Evolutionary conservation across 345 rosid genomes (phyloP).

Genomic region (Combretum micranthum): DNA sequence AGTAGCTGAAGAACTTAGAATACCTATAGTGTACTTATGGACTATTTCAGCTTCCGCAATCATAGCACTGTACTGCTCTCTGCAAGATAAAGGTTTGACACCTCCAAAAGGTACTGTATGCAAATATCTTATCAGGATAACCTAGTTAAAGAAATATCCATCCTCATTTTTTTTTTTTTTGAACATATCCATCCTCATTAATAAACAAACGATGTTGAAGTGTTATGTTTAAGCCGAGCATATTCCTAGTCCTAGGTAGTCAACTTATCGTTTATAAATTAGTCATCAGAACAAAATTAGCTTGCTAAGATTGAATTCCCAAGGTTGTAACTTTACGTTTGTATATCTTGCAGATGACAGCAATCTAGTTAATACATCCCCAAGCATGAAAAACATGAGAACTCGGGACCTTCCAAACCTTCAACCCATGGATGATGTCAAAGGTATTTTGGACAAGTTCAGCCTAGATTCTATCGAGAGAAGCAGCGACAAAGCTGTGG

Average conservation of each 20-base stretch:
- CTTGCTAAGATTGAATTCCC: no score
- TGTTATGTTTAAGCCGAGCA: no score
- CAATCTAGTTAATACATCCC: constrained; percentile 37
- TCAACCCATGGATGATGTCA: constrained; percentile 21
- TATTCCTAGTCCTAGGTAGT: no score
- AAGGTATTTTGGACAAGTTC: constrained; percentile 18
- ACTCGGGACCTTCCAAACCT: constrained; percentile 34
- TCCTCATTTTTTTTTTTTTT: no score
- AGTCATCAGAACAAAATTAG: no score
- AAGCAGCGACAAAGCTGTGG: constrained; percentile 20
- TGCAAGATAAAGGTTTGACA: constrained; percentile 10
- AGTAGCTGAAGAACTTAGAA: constrained; percentile 6
- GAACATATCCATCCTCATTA: background rate
- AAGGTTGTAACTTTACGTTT: no score
- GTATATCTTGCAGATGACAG: no score
- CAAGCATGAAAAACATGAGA: constrained; percentile 27
- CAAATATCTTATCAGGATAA: background rate
- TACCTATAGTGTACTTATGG: constrained; percentile 7
- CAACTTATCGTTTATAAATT: no score
- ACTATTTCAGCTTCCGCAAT: constrained; percentile 10
- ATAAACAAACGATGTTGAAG: background rate
- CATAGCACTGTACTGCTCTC: background rate
- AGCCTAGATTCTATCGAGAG: background rate
- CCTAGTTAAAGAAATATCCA: background rate
- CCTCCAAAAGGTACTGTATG: constrained; percentile 24